Conservation (phyloP, 2,329 filamentous ascomycete species). For the Sclerotinia subarctica region DNA sequence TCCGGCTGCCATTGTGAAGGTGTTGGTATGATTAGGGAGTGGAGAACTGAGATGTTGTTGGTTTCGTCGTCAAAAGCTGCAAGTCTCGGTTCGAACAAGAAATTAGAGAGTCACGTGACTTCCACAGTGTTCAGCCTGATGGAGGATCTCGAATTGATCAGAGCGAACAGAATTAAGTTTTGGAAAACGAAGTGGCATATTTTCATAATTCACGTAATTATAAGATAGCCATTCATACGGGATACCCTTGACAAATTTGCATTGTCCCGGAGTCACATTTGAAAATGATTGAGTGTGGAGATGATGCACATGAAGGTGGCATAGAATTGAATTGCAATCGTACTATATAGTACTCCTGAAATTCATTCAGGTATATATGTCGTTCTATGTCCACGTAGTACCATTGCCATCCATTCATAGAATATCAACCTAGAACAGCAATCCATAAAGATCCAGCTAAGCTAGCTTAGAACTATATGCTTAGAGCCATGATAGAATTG, state of each 20-base stretch:
- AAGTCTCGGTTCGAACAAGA: conserved; percentile 20
- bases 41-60: conserved; percentile 45
- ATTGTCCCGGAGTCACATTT: neutral
- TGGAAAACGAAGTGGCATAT: neutral
- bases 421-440: neutral
- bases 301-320: neutral
- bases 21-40: conserved; percentile 48
- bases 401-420: conserved; percentile 2
- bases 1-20: conserved; percentile 61
- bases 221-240: neutral
- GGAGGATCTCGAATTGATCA: neutral
- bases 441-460: conserved; percentile 19
- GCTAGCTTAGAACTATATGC: conserved; percentile 55
- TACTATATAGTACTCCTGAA: conserved; percentile 11
- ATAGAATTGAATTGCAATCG: conserved; percentile 13
- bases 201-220: no score
- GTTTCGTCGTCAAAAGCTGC: conserved; percentile 31
- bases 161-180: neutral
- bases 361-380: conserved; percentile 11
- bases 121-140: conserved; percentile 4
- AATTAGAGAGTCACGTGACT: conserved; percentile 28
- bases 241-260: neutral
- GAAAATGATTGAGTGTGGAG: neutral
- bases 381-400: conserved; percentile 19
- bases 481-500: conserved; percentile 99